Percentiles rank a stretch among this genome's conserved stretches.
phyloP scores from a whole-genome alignment of 768 basidiomycete genomes.

The Termitomyces heimii region DNA sequence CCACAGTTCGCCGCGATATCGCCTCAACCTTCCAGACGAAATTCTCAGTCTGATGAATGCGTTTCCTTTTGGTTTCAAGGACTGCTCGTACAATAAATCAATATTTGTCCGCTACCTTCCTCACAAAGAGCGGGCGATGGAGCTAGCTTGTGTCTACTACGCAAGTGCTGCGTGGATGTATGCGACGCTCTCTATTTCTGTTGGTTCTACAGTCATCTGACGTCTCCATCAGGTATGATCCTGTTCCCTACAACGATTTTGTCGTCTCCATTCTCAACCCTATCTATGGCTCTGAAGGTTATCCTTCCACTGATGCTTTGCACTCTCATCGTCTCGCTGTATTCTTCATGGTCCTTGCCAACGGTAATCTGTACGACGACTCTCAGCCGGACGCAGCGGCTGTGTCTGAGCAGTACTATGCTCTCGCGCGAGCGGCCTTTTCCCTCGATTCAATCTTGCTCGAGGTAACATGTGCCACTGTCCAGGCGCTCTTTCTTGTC shows the following conservation, averaged over 20 bases:
- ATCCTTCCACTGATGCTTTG: conserved; percentile 24
- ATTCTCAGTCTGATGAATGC: conserved; percentile 39
- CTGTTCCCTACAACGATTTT: conserved; percentile 37
- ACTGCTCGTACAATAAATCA: conserved; percentile 28
- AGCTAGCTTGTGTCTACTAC: conserved; percentile 38
- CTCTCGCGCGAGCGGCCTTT: conserved; percentile 41
- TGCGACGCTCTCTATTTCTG: conserved; percentile 7
- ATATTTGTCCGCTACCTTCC: conserved; percentile 38
- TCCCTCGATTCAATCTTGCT: conserved; percentile 37
- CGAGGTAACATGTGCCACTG: conserved; percentile 39
- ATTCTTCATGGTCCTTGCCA: conserved; percentile 46
- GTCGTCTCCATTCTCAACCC: conserved; percentile 29
- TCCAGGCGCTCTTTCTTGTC: conserved; percentile 42
- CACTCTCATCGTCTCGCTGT: conserved; percentile 45
- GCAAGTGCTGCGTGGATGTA: conserved; percentile 42
- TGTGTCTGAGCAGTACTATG: conserved; percentile 36
- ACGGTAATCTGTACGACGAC: conserved; percentile 39
- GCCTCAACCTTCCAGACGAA: conserved; percentile 34
- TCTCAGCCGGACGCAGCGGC: conserved; percentile 22
- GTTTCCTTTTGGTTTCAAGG: conserved; percentile 43
- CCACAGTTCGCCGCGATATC: conserved; percentile 9
- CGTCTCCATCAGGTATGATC: conserved; percentile 33
- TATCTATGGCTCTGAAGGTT: conserved; percentile 32
- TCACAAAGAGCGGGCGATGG: conserved; percentile 28
- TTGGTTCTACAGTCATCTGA: not conserved